phyloP scores from a whole-genome alignment of 352 stramenopile species.

The Phytophthora pinifolia region DNA sequence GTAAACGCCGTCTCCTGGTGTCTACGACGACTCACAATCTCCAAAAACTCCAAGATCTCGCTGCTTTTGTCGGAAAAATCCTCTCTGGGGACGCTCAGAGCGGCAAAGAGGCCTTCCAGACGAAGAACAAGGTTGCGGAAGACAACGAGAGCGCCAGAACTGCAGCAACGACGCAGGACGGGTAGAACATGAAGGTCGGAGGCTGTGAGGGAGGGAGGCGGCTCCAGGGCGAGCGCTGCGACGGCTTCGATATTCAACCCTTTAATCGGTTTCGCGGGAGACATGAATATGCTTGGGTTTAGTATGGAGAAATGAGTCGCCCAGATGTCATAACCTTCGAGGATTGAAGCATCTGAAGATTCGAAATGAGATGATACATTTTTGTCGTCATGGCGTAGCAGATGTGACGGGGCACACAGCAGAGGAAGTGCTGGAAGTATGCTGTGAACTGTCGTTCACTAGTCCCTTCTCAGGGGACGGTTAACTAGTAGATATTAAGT shows the following conservation, averaged over 20 bases:
- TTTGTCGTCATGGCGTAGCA: too few relatives aligned
- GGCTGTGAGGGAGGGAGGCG: neutral
- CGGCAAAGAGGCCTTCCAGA: constrained; percentile 7
- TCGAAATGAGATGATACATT: too few relatives aligned
- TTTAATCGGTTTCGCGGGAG: neutral
- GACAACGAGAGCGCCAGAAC: constrained; percentile 1
- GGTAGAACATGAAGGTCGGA: constrained; percentile 4
- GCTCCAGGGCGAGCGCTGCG: neutral
- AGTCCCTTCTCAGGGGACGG: too few relatives aligned
- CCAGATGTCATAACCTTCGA: too few relatives aligned
- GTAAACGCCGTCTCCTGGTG: constrained; percentile 18
- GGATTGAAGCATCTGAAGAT: too few relatives aligned
- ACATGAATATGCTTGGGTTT: too few relatives aligned
- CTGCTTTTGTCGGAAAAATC: neutral
- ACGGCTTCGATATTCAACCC: neutral
- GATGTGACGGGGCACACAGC: too few relatives aligned
- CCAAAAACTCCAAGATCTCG: constrained; percentile 11
- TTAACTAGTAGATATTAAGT: too few relatives aligned
- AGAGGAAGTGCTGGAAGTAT: too few relatives aligned
- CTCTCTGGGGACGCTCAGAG: neutral
- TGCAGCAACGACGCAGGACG: neutral
- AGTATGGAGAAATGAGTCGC: too few relatives aligned
- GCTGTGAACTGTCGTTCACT: too few relatives aligned
- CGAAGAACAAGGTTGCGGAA: constrained; percentile 18
- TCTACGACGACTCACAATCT: constrained; percentile 2